A percentile compares a stretch with the other conserved stretches of the same genome.
Evolutionary conservation across 495 filamentous ascomycete genomes (phyloP).

Genomic region (Penicillium cataractarum): DNA sequence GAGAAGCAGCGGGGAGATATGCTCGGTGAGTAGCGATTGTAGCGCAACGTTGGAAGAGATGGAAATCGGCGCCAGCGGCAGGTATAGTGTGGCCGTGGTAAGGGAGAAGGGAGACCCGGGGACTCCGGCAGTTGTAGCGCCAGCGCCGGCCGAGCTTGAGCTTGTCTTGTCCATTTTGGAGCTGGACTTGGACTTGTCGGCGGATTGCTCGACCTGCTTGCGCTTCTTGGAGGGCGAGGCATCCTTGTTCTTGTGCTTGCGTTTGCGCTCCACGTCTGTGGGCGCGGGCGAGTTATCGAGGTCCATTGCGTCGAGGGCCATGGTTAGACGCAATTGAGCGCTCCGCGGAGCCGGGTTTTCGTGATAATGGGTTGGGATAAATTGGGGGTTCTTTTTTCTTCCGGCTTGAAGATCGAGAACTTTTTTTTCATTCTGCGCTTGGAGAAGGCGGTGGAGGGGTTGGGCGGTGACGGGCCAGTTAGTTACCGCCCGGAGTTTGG

Average conservation of each 20-base stretch:
- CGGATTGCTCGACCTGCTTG: conserved; percentile 32
- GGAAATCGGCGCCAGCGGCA: conserved; percentile 70
- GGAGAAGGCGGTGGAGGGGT: conserved; percentile 37
- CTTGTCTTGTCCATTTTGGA: conserved; percentile 8
- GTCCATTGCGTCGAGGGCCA: conserved; percentile 51
- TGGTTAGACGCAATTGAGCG: conserved; percentile 33
- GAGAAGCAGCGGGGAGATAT: conserved; percentile 75
- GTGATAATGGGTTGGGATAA: conserved; percentile 13
- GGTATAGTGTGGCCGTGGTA: conserved; percentile 67
- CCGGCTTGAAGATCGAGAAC: conserved; percentile 27
- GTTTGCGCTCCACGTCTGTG: conserved; percentile 45
- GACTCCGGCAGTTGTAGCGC: conserved; percentile 8
- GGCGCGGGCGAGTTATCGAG: conserved; percentile 35
- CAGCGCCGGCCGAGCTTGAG: conserved; percentile 5
- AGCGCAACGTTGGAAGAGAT: conserved; percentile 65
- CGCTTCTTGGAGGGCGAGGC: conserved; percentile 55
- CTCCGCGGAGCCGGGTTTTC: conserved; percentile 26
- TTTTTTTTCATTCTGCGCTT: conserved; percentile 40
- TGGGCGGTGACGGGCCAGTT: conserved; percentile 34
- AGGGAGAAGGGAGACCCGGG: conserved; percentile 60
- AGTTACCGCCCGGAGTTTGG: conserved; percentile 10
- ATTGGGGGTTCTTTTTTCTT: conserved; percentile 15
- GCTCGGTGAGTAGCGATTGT: conserved; percentile 69
- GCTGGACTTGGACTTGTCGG: conserved; percentile 19
- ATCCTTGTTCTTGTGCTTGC: conserved; percentile 56